Percentiles rank a stretch among this genome's conserved stretches.
Evolutionary conservation across 2,329 filamentous ascomycete species (phyloP).

Genomic region (Trichoderma sp.): DNA sequence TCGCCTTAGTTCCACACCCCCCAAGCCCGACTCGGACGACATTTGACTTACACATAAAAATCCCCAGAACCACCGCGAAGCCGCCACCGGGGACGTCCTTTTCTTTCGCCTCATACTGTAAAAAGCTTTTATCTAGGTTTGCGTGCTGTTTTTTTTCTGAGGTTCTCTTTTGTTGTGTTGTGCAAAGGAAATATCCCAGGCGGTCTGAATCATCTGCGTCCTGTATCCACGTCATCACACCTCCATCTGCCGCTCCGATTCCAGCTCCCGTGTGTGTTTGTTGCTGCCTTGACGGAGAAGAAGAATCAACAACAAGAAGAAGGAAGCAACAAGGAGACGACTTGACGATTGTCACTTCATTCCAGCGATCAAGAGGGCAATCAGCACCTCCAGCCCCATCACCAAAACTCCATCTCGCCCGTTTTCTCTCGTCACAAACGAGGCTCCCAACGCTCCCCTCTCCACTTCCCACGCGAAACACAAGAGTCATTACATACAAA

Average conservation of each 20-base stretch:
- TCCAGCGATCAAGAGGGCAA: background rate
- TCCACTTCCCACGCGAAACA: constrained; percentile 7
- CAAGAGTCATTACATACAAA: constrained; percentile 16
- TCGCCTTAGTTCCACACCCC: constrained; percentile 13
- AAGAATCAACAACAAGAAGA: background rate
- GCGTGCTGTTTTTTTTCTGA: background rate
- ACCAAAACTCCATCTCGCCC: background rate
- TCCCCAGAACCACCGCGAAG: constrained; percentile 18
- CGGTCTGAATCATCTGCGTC: background rate
- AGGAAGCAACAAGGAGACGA: background rate
- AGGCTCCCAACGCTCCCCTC: constrained; percentile 6
- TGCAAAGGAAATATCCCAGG: background rate
- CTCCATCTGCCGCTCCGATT: background rate
- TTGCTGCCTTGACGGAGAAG: background rate
- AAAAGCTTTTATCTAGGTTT: background rate
- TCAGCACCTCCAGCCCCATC: background rate
- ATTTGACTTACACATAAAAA: constrained; percentile 17
- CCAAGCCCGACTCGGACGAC: constrained; percentile 14
- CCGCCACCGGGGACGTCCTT: constrained; percentile 9
- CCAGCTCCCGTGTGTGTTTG: background rate
- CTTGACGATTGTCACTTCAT: background rate
- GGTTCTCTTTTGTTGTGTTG: background rate
- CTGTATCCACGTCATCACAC: background rate
- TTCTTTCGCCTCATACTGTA: background rate
- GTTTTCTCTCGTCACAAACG: background rate